Evolutionary conservation across 2,329 filamentous ascomycete species (phyloP).

Genomic region (Cladobotryum mycophilum): DNA sequence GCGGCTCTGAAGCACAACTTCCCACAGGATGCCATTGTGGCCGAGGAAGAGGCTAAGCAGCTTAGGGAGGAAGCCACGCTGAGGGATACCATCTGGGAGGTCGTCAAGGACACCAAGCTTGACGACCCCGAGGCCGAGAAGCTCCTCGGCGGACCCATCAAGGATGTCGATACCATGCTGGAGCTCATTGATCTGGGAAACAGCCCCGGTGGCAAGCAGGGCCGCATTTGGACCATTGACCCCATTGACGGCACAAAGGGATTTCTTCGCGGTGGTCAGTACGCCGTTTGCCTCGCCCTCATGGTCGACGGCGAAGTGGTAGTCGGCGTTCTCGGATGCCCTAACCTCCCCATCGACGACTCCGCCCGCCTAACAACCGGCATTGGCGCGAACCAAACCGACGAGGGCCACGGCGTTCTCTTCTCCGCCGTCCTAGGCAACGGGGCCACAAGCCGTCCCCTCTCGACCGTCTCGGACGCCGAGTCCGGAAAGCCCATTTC

Average conservation of each 20-base stretch:
- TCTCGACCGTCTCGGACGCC: conserved; percentile 41
- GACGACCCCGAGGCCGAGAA: conserved; percentile 53
- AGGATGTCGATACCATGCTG: conserved; percentile 60
- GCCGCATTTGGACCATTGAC: conserved; percentile 92
- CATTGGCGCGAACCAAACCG: conserved; percentile 67
- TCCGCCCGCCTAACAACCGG: conserved; percentile 51
- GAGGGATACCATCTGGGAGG: conserved; percentile 67
- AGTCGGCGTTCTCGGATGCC: conserved; percentile 90
- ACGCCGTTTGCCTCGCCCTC: conserved; percentile 87
- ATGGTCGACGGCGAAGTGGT: conserved; percentile 92
- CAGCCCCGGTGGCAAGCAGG: conserved; percentile 63
- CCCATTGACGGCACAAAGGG: conserved; percentile 98
- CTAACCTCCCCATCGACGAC: conserved; percentile 89
- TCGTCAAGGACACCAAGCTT: conserved; percentile 68
- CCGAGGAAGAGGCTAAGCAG: conserved; percentile 84
- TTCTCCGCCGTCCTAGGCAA: conserved; percentile 77
- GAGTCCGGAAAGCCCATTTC: conserved; percentile 56
- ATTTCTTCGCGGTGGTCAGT: conserved; percentile 92
- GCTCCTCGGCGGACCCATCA: conserved; percentile 60
- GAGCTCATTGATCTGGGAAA: conserved; percentile 61
- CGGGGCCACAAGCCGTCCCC: conserved; percentile 73
- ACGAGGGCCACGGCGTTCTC: conserved; percentile 75
- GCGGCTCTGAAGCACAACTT: conserved; percentile 83
- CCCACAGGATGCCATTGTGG: conserved; percentile 84
- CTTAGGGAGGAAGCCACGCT: conserved; percentile 66